Percentiles rank a stretch among this genome's conserved stretches.
phyloP scores from a whole-genome alignment of 441 rosid species.

The Pelargonium cotyledonis region DNA sequence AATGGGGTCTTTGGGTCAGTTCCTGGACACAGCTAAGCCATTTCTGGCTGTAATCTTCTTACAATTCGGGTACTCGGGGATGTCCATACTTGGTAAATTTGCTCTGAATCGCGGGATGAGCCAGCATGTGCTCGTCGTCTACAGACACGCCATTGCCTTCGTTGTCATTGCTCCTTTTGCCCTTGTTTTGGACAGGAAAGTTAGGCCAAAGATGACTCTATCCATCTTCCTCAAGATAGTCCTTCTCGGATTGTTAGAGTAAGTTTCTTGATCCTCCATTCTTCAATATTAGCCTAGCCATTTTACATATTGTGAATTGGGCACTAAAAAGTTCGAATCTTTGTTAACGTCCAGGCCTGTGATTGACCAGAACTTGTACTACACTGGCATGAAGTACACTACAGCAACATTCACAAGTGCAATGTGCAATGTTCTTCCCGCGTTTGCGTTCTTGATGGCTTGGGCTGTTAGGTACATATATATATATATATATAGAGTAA shows the following conservation, averaged over 20 bases:
- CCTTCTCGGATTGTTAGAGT: no score
- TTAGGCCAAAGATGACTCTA: not conserved
- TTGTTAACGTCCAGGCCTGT: no score
- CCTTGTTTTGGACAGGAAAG: constrained; percentile 42
- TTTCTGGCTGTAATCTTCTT: constrained; percentile 40
- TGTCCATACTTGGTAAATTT: constrained; percentile 40
- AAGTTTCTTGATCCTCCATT: no score
- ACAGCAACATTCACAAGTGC: constrained; percentile 65
- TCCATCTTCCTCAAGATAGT: no score
- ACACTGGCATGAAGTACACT: constrained; percentile 57
- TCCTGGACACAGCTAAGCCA: constrained; percentile 27
- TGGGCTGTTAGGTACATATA: constrained; percentile 43
- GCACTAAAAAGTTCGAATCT: no score
- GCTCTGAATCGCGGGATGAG: constrained; percentile 53
- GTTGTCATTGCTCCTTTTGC: constrained; percentile 53
- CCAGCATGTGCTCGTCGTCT: constrained; percentile 44
- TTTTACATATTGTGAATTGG: no score
- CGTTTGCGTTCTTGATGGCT: constrained; percentile 60
- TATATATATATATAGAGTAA: not conserved
- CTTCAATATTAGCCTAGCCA: no score
- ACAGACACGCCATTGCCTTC: constrained; percentile 46
- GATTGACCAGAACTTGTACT: constrained; percentile 55
- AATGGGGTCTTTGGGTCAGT: constrained; percentile 16
- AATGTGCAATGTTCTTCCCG: constrained; percentile 57
- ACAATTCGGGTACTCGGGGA: constrained; percentile 50